Percentiles rank a stretch among this genome's conserved stretches.
Conservation (phyloP, 805 yeast species). For the Spathaspora girioi region DNA sequence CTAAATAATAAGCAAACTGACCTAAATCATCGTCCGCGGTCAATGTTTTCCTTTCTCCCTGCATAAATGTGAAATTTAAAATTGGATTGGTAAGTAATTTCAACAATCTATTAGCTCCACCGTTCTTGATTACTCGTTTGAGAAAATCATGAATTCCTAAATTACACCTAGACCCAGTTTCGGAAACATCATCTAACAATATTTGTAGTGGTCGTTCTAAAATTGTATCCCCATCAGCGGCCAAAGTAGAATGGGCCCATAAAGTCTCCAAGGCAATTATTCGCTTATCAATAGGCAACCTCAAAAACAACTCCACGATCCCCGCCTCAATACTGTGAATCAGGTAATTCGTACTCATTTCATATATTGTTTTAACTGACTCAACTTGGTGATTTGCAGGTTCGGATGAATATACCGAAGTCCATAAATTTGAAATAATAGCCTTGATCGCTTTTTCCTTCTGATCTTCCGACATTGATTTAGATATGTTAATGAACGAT, state of each 20-base stretch:
- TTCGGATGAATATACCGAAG: conserved; percentile 43
- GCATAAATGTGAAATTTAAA: conserved; percentile 36
- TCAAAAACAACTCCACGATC: conserved; percentile 51
- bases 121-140: conserved; percentile 28
- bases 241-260: conserved; percentile 68
- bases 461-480: conserved; percentile 25
- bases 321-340: conserved; percentile 69
- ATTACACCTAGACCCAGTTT: conserved; percentile 5
- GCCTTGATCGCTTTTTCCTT: conserved; percentile 37
- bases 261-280: conserved; percentile 57
- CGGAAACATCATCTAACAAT: conserved; percentile 52
- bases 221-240: conserved; percentile 46
- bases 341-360: conserved; percentile 52
- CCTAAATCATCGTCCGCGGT: conserved; percentile 56
- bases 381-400: conserved; percentile 63
- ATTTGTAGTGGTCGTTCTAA: conserved; percentile 63
- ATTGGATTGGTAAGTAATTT: conserved; percentile 57
- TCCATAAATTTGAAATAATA: conserved; percentile 51
- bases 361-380: conserved; percentile 61
- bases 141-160: conserved; percentile 12
- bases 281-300: conserved; percentile 29
- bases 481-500: conserved; percentile 34
- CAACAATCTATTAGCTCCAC: conserved; percentile 59
- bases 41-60: conserved; percentile 19
- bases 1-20: conserved; percentile 59